Evolutionary conservation across 1,284 basidiomycete genomes (phyloP).

Genomic region (Leucoagaricus sp.): DNA sequence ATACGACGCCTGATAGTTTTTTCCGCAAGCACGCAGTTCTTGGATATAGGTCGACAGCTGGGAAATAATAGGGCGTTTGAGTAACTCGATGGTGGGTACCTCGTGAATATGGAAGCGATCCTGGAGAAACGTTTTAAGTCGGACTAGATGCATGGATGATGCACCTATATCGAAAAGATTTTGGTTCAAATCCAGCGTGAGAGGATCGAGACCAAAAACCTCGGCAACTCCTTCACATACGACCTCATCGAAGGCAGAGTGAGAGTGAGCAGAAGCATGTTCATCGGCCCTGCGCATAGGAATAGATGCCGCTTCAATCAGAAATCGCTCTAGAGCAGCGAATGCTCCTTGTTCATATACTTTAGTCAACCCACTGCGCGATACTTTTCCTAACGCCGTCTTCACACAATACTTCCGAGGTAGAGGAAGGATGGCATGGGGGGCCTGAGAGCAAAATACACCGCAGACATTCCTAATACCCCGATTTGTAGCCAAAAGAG

Average conservation of each 20-base stretch:
- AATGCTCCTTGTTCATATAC: too few species aligned
- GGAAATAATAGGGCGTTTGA: slow-evolving; percentile 1
- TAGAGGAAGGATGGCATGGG: slow-evolving; percentile 9
- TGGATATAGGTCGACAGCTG: slow-evolving; percentile 3
- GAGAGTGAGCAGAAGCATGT: too few species aligned
- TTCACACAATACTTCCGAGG: slow-evolving; percentile 6
- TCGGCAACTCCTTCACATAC: slow-evolving; percentile 1
- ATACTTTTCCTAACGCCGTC: slow-evolving; percentile 12
- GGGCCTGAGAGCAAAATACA: slow-evolving; percentile 8
- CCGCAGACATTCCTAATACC: slow-evolving; percentile 1
- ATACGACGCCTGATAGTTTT: not conserved
- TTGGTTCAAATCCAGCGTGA: not conserved
- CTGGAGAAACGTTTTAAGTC: slow-evolving; percentile 8
- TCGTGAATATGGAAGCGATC: slow-evolving; percentile 8
- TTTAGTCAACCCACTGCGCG: too few species aligned
- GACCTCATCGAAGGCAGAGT: too few species aligned
- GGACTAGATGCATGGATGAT: slow-evolving; percentile 13
- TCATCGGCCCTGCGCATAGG: too few species aligned
- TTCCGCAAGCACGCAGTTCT: too few species aligned
- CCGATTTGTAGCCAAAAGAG: slow-evolving; percentile 2
- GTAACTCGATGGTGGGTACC: slow-evolving; percentile 11
- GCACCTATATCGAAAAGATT: slow-evolving; percentile 12
- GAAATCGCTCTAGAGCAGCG: too few species aligned
- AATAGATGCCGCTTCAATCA: too few species aligned
- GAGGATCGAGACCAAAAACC: not conserved